Base-by-base conservation (phyloP, 148 eudicot species). In the Pharnaceum exiguum region DNA sequence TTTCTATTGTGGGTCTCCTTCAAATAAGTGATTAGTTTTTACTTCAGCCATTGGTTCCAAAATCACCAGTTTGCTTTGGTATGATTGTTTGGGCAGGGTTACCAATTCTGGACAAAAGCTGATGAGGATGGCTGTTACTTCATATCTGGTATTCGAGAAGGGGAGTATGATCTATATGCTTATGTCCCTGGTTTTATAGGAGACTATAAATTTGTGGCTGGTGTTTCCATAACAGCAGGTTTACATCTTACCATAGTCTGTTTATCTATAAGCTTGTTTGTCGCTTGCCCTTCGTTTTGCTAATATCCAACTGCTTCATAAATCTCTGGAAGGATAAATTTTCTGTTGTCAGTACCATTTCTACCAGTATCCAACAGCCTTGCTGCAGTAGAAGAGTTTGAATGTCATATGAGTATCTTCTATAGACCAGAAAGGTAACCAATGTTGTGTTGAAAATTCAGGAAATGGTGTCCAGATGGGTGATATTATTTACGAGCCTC, bases 181-280 rank as follows among this genome's bases (percentile, higher is more conserved):
- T 93, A 75, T 79, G 87, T 83, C 37, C 86, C 91, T 39, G 90
- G 88, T 50, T 79, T 83, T 59, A 62, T 88, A 35, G 98, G 96
- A 68, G 98, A 93, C 70, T 88, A 71, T 35, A 67, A 52, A 55
- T 70, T 64, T 51, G 76, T 77, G 40, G 63, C 42, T 32, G 32
- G 12, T 51, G 36, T 85, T 40, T 71, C 69, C 61, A 82, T 93
- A 31, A 74, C 77, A 2, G 35, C 78, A 81, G 96, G 98, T 88
- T 28, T 40, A 28, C 11, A n/a, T 36, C 26, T 18, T 11, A 31
- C 26, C 26, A 16, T 28, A 7, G 12, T 35, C 12, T 6, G 12
- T 6, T 35, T 35, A 6, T 12, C 28, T 28, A n/a, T 17, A 3
- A 18, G 5, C 13, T 43, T 27, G 10, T 37, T 32, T 6, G 24